These are phyloP conservation scores for Paspalum notatum DNA, from an alignment of 176 grass and related monocot genomes.

Conservation along the genomic window DNA sequence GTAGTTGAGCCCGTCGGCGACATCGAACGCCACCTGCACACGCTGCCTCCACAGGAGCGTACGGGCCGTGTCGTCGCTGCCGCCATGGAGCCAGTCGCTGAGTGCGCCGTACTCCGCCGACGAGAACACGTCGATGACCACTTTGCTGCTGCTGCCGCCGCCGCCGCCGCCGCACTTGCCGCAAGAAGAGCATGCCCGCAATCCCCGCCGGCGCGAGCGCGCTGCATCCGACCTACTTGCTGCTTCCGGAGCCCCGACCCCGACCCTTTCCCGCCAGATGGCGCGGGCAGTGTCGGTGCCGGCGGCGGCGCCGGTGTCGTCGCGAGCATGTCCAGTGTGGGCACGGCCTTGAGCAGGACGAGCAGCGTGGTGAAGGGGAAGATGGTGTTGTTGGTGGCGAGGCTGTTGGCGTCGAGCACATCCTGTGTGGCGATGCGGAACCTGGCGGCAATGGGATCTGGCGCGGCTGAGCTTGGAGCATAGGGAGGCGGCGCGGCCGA, in stretches of 20 bases:
- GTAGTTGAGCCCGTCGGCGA: slow-evolving; percentile 73
- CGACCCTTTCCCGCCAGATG: not conserved
- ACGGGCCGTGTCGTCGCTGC: not conserved
- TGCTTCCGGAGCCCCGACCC: slow-evolving; percentile 19
- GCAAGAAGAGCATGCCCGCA: slow-evolving; percentile 25
- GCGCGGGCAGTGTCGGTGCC: not conserved
- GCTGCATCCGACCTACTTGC: slow-evolving; percentile 49
- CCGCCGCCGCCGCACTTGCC: not conserved
- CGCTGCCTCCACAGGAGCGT: slow-evolving; percentile 58
- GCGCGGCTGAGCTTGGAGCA: no score
- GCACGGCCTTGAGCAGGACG: slow-evolving; percentile 61
- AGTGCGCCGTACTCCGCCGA: slow-evolving; percentile 58
- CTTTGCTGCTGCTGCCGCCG: not conserved
- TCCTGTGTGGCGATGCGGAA: slow-evolving; percentile 43
- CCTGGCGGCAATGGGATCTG: slow-evolving; percentile 45
- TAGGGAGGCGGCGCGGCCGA: no score
- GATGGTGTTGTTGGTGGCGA: slow-evolving; percentile 38
- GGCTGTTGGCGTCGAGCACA: slow-evolving; percentile 58
- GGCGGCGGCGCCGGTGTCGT: slow-evolving; percentile 47
- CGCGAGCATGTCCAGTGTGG: slow-evolving; percentile 55
- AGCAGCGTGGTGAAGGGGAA: slow-evolving; percentile 85
- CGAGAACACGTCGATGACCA: slow-evolving; percentile 4
- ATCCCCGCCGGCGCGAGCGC: slow-evolving; percentile 37
- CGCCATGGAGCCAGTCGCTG: slow-evolving; percentile 64
- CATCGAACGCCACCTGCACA: slow-evolving; percentile 66